Evolutionary conservation across 768 basidiomycete genomes (phyloP).

Genomic region (Rhizopogon roseolus): DNA sequence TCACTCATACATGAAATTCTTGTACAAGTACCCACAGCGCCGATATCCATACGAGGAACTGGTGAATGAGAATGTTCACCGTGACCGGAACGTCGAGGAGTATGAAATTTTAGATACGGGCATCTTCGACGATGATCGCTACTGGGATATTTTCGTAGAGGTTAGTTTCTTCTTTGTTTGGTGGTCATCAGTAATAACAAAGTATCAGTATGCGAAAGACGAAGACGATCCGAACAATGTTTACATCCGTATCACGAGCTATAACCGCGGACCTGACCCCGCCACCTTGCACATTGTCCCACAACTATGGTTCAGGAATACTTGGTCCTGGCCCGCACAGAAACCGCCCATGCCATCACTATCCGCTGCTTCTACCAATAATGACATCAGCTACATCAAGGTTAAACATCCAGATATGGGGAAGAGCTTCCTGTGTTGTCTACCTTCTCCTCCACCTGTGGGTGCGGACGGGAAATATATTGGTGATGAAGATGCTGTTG

Average conservation of each 20-base stretch:
- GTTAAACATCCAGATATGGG: conserved; percentile 73
- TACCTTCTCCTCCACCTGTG: conserved; percentile 90
- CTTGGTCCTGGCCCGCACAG: conserved; percentile 89
- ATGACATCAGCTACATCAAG: conserved; percentile 56
- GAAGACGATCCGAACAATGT: conserved; percentile 84
- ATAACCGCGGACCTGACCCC: conserved; percentile 94
- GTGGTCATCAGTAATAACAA: conserved; percentile 4
- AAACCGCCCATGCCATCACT: conserved; percentile 64
- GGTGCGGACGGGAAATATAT: conserved; percentile 61
- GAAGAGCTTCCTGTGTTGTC: conserved; percentile 79
- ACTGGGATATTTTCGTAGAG: conserved; percentile 99
- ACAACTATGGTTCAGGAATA: conserved; percentile 96
- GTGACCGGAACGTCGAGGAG: conserved; percentile 83
- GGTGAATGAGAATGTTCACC: conserved; percentile 75
- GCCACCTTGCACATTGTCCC: conserved; percentile 93
- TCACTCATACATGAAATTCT: conserved; percentile 99
- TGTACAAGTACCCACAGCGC: conserved; percentile 97
- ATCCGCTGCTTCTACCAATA: conserved; percentile 42
- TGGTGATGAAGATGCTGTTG: conserved; percentile 54
- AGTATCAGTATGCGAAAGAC: conserved; percentile 88
- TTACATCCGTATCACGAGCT: conserved; percentile 91
- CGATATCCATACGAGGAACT: conserved; percentile 93
- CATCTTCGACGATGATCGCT: conserved; percentile 85
- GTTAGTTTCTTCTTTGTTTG: conserved; percentile 37
- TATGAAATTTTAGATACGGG: conserved; percentile 94